These are phyloP conservation scores for Setomelanomma holmii DNA, from an alignment of 2,329 filamentous ascomycete species.

Conservation along the genomic window DNA sequence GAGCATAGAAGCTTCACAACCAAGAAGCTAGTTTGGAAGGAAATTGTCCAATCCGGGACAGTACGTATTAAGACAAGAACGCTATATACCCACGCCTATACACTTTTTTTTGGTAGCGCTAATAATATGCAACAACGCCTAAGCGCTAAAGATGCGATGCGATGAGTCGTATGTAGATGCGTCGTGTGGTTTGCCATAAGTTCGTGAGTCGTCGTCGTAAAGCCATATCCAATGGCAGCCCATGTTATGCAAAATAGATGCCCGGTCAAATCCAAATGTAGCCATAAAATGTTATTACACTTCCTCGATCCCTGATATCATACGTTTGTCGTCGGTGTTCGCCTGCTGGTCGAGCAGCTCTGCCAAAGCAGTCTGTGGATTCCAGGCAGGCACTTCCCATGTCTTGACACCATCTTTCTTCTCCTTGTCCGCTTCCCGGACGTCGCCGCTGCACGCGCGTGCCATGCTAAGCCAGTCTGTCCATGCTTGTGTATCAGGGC, in stretches of 20 bases:
- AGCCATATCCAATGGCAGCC: not conserved
- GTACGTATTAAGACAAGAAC: not conserved
- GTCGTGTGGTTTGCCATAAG: not conserved
- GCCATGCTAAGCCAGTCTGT: constrained; percentile 51
- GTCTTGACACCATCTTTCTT: constrained; percentile 20
- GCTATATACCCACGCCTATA: not conserved
- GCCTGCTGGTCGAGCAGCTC: constrained; percentile 30
- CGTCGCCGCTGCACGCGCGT: constrained; percentile 22
- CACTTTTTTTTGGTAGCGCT: not conserved
- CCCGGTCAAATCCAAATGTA: not conserved
- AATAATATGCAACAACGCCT: not conserved
- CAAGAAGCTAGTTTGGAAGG: not conserved
- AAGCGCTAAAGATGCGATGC: not conserved
- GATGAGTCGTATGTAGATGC: not conserved
- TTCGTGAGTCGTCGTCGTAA: not conserved
- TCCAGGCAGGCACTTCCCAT: constrained; percentile 45
- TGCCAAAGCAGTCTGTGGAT: constrained; percentile 34
- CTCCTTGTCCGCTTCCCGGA: constrained; percentile 15
- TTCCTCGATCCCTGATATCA: constrained; percentile 20
- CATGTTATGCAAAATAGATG: not conserved
- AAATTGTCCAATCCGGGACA: not conserved
- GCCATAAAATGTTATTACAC: constrained; percentile 13
- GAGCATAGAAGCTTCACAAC: not conserved
- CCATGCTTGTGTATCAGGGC: constrained; percentile 53
- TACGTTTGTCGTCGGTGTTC: constrained; percentile 18